phyloP scores from a whole-genome alignment of 441 rosid genomes.

The Populus hybrid region DNA sequence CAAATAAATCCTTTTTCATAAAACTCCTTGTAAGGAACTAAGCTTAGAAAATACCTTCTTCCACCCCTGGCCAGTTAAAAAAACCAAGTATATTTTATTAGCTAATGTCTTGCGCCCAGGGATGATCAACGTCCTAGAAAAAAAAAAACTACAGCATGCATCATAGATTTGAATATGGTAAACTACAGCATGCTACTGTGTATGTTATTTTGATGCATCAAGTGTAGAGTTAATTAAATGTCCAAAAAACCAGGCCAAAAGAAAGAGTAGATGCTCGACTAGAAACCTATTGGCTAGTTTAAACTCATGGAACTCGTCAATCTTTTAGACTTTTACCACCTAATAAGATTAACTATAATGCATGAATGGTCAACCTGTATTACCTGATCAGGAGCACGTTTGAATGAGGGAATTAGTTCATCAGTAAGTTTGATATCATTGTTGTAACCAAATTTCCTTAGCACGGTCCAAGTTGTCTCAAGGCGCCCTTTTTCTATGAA shows the following conservation, averaged over 20 bases:
- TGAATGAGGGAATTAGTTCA: constrained; percentile 69
- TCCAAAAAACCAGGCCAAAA: neutral
- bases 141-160: neutral
- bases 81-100: neutral
- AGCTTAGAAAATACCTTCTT: neutral
- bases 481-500: constrained; percentile 95
- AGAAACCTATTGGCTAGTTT: neutral
- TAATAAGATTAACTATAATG: neutral
- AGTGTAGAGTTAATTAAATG: neutral
- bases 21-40: neutral
- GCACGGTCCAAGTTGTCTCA: constrained; percentile 93
- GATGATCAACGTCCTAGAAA: neutral
- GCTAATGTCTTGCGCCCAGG: neutral
- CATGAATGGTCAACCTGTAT: neutral
- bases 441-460: constrained; percentile 83
- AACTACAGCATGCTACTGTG: neutral
- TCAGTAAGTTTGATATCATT: constrained; percentile 70
- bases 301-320: neutral
- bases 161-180: neutral
- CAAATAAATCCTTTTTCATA: neutral
- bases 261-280: neutral
- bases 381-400: constrained; percentile 86
- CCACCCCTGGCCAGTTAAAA: neutral
- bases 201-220: neutral
- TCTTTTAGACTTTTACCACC: neutral